Evolutionary conservation across 1,139 yeast species (phyloP).

Genomic region (Scheffersomyces parashehatae): DNA sequence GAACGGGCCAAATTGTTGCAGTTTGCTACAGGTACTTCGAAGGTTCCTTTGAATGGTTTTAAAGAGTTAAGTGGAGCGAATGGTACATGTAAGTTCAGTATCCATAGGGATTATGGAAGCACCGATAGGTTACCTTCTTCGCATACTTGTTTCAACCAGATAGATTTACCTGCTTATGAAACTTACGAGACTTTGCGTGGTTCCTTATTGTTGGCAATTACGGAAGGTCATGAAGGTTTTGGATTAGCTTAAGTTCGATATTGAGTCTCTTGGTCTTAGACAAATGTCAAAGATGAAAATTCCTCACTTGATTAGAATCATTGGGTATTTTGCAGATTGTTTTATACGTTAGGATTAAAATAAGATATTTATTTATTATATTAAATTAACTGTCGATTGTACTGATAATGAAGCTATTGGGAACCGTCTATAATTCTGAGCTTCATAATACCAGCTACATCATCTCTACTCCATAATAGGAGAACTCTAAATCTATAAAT

Average conservation of each 20-base stretch:
- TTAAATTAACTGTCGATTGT: conserved; percentile 1
- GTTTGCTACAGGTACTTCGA: conserved; percentile 96
- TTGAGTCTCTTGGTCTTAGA: no score
- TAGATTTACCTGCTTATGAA: conserved; percentile 92
- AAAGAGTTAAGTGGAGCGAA: conserved; percentile 86
- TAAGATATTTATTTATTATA: background rate
- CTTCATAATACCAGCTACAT: no score
- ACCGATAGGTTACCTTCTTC: conserved; percentile 90
- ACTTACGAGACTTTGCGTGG: conserved; percentile 83
- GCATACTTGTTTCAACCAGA: conserved; percentile 95
- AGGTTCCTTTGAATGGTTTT: conserved; percentile 94
- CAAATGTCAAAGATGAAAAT: background rate
- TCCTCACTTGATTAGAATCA: no score
- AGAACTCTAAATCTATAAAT: no score
- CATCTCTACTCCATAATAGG: no score
- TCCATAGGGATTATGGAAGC: conserved; percentile 86
- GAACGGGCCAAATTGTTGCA: conserved; percentile 93
- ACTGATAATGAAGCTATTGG: background rate
- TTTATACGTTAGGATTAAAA: background rate
- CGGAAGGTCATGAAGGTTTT: conserved; percentile 96
- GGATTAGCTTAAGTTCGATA: conserved; percentile 59
- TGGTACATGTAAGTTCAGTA: conserved; percentile 84
- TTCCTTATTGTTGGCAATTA: conserved; percentile 78
- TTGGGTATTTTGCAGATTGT: no score
- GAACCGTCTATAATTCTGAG: no score